A percentile compares a stretch with the other conserved stretches of the same genome.
These are phyloP conservation scores for Leishmania braziliensis DNA, from an alignment of 208 protist species.

Conservation along the genomic window DNA sequence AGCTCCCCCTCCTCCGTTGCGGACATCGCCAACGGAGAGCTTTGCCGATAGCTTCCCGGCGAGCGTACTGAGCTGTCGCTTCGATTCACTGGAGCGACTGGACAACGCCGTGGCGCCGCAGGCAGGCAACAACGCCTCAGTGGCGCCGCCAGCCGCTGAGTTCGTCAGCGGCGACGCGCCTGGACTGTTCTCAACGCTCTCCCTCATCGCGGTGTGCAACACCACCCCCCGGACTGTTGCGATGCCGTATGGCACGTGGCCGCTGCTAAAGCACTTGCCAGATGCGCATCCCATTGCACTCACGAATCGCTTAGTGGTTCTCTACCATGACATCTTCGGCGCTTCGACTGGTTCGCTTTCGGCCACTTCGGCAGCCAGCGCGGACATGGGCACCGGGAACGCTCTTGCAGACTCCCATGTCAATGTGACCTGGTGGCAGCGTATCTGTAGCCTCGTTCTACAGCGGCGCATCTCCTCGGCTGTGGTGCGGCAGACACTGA, in stretches of 20 bases:
- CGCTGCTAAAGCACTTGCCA: conserved; percentile 22
- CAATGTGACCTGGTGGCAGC: conserved; percentile 29
- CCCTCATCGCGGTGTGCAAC: conserved; percentile 7
- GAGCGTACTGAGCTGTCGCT: background rate
- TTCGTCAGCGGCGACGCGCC: conserved; percentile 19
- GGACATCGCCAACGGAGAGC: background rate
- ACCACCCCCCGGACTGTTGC: background rate
- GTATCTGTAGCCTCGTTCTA: conserved; percentile 43
- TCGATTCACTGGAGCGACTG: conserved; percentile 7
- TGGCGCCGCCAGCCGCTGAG: background rate
- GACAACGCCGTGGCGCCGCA: background rate
- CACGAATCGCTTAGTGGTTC: conserved; percentile 24
- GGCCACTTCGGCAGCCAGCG: background rate
- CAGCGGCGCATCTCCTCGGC: conserved; percentile 35
- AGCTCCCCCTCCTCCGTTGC: background rate
- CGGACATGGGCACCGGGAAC: background rate
- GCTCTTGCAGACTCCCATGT: background rate
- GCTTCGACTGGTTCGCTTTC: background rate
- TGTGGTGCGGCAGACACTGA: conserved; percentile 43
- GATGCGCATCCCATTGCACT: conserved; percentile 31
- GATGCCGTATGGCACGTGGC: conserved; percentile 22
- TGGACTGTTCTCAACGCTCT: conserved; percentile 12
- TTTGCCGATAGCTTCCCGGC: conserved; percentile 12
- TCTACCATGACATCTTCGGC: conserved; percentile 24
- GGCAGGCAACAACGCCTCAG: too few relatives aligned